phyloP scores from a whole-genome alignment of 225 moss, liverwort and hornwort genomes.

The Anthoceros angustus region DNA sequence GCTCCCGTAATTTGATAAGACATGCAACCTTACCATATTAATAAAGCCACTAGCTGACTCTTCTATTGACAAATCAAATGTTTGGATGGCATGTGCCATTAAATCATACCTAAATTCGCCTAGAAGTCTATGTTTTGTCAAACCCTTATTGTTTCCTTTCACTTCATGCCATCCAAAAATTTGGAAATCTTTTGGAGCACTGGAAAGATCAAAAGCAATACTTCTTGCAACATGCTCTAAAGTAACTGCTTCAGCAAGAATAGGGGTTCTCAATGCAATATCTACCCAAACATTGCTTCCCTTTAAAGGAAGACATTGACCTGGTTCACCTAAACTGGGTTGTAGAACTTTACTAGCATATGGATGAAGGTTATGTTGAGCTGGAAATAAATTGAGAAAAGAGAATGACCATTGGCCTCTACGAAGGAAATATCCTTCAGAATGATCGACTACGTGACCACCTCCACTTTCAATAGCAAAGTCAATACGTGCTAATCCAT shows the following conservation, averaged over 20 bases:
- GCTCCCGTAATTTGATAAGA: slow-evolving; percentile 71
- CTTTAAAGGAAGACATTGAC: slow-evolving; percentile 78
- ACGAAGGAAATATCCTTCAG: slow-evolving; percentile 51
- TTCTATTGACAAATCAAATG: slow-evolving; percentile 50
- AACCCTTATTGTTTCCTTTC: slow-evolving; percentile 22
- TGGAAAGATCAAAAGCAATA: slow-evolving; percentile 62
- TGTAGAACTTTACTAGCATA: slow-evolving; percentile 59
- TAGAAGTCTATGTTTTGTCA: slow-evolving; percentile 29
- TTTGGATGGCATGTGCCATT: slow-evolving; percentile 49
- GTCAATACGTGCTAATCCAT: slow-evolving; percentile 79
- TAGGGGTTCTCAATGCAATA: slow-evolving; percentile 64
- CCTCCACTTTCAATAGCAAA: slow-evolving; percentile 88
- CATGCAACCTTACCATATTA: slow-evolving; percentile 65
- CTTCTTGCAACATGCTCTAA: slow-evolving; percentile 55
- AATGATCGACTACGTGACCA: slow-evolving; percentile 69
- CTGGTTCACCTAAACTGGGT: slow-evolving; percentile 91
- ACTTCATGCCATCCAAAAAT: slow-evolving; percentile 81
- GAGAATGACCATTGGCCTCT: slow-evolving; percentile 49
- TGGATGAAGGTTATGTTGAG: slow-evolving; percentile 41
- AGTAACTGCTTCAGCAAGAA: slow-evolving; percentile 59
- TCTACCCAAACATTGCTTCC: slow-evolving; percentile 75
- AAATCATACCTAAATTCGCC: slow-evolving; percentile 62
- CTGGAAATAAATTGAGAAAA: slow-evolving; percentile 52
- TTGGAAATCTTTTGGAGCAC: slow-evolving; percentile 80
- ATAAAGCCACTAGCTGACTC: slow-evolving; percentile 38